These are phyloP conservation scores for Talaromyces piceae DNA, from an alignment of 2,329 filamentous ascomycete species.

Conservation along the genomic window DNA sequence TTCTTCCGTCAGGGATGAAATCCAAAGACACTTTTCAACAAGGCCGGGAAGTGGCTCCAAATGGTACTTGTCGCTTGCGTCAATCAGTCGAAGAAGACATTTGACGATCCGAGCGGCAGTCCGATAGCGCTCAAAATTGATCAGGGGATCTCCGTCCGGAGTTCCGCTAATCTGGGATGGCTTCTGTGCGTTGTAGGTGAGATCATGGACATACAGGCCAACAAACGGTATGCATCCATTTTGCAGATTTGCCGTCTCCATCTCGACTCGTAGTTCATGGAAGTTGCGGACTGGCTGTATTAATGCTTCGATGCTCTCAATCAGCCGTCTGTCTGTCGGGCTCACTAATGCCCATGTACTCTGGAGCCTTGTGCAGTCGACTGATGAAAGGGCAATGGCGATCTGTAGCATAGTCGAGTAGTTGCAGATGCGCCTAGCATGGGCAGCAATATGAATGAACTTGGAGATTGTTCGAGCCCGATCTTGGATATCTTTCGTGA, in stretches of 20 bases:
- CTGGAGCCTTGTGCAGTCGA: conserved; percentile 50
- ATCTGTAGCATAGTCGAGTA: conserved; percentile 62
- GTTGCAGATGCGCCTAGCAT: conserved; percentile 53
- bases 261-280: conserved; percentile 54
- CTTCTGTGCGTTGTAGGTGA: conserved; percentile 62
- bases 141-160: conserved; percentile 45
- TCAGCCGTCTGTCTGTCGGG: conserved; percentile 44
- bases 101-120: conserved; percentile 60
- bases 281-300: conserved; percentile 59
- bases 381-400: conserved; percentile 54
- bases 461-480: conserved; percentile 55
- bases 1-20: conserved; percentile 53
- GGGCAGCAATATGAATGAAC: conserved; percentile 55
- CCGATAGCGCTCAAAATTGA: conserved; percentile 61
- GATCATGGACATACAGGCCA: conserved; percentile 58
- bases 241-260: conserved; percentile 53
- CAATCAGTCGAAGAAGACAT: conserved; percentile 54
- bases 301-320: conserved; percentile 53
- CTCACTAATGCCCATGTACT: conserved; percentile 54
- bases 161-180: conserved; percentile 49
- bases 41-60: conserved; percentile 52
- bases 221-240: conserved; percentile 61
- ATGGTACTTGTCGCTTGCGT: conserved; percentile 55
- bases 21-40: conserved; percentile 57
- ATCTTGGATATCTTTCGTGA: conserved; percentile 51